Percentiles rank a stretch among this genome's conserved stretches.
These are phyloP conservation scores for Penicillium brasilianum DNA, from an alignment of 2,329 filamentous ascomycete genomes.

Conservation along the genomic window DNA sequence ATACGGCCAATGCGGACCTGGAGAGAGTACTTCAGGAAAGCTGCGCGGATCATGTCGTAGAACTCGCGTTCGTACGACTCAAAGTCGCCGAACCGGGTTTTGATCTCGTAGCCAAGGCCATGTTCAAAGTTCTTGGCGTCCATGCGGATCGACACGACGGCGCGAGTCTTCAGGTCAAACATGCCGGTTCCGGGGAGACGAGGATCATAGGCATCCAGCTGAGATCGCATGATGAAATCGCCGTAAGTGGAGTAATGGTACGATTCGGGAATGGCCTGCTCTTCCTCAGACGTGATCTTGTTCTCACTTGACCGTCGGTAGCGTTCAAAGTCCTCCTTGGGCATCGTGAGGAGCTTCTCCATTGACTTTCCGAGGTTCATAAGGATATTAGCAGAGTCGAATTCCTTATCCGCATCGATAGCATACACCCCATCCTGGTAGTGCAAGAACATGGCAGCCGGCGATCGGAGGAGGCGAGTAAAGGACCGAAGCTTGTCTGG, in stretches of 20 bases:
- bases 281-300: constrained; percentile 68
- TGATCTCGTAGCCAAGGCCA: constrained; percentile 87
- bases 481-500: constrained; percentile 66
- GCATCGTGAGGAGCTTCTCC: constrained; percentile 89
- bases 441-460: constrained; percentile 79
- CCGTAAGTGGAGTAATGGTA: constrained; percentile 88
- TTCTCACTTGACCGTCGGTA: constrained; percentile 74
- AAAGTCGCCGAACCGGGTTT: constrained; percentile 73
- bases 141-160: constrained; percentile 91
- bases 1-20: constrained; percentile 97
- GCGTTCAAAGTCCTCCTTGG: constrained; percentile 81
- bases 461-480: constrained; percentile 72
- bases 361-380: constrained; percentile 94
- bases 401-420: constrained; percentile 95
- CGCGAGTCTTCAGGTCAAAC: constrained; percentile 95
- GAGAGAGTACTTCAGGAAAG: constrained; percentile 94
- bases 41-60: constrained; percentile 93
- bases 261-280: constrained; percentile 73
- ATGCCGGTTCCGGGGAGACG: constrained; percentile 88
- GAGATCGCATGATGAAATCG: constrained; percentile 92
- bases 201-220: constrained; percentile 86
- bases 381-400: constrained; percentile 80
- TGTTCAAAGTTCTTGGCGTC: constrained; percentile 72
- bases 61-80: constrained; percentile 96
- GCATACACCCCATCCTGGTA: constrained; percentile 86